Conservation (phyloP, 345 rosid genomes). For the Moringa oleifera region DNA sequence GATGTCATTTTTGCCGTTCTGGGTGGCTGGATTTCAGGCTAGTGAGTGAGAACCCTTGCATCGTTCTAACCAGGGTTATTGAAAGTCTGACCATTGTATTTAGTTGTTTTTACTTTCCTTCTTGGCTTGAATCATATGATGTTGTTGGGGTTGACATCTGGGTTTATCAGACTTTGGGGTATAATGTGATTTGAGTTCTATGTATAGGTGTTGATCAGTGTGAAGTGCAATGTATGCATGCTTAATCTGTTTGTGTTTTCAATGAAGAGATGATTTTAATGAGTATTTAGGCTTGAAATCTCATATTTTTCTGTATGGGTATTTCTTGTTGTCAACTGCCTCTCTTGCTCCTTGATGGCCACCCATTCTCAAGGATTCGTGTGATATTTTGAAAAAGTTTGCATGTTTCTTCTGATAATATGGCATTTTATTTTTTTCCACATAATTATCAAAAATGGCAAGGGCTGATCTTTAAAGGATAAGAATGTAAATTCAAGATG, state of each 20-base stretch:
- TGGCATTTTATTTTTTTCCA: too few relatives aligned
- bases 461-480: too few relatives aligned
- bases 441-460: too few relatives aligned
- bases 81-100: conserved; percentile 13
- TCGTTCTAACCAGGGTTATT: conserved; percentile 17
- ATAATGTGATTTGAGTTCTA: conserved; percentile 19
- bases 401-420: too few relatives aligned
- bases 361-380: too few relatives aligned
- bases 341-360: too few relatives aligned
- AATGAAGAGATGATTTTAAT: conserved; percentile 14
- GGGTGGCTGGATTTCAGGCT: conserved; percentile 5
- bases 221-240: conserved; percentile 14
- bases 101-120: conserved; percentile 8
- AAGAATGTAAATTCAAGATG: too few relatives aligned
- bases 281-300: too few relatives aligned
- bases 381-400: too few relatives aligned
- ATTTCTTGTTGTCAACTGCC: too few relatives aligned
- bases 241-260: conserved; percentile 12
- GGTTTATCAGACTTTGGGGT: conserved; percentile 4
- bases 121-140: conserved; percentile 5
- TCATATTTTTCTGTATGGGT: too few relatives aligned
- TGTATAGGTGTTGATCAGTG: conserved; percentile 20
- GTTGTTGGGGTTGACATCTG: conserved; percentile 9
- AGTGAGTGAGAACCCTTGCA: conserved; percentile 6
- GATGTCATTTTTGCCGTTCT: neutral